Conservation (phyloP, 75 land plant species). For the Selaginella moellendorffii region DNA sequence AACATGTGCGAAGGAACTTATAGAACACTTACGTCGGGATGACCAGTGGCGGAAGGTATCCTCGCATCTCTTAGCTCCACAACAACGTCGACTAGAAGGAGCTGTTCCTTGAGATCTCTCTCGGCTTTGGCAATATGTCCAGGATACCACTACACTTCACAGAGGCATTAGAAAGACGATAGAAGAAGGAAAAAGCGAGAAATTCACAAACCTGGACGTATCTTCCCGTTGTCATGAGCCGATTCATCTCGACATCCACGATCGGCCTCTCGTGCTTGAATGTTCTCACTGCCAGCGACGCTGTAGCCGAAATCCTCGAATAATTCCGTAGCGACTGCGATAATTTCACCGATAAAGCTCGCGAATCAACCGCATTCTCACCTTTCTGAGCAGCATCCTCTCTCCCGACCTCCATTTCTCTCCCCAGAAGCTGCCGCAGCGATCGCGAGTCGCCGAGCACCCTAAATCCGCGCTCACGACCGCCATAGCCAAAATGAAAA, state of each 20-base stretch:
- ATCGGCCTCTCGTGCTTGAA: neutral
- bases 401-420: neutral
- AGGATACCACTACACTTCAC: constrained; percentile 73
- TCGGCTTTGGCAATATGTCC: constrained; percentile 99
- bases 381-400: neutral
- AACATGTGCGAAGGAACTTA: neutral
- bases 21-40: constrained; percentile 53
- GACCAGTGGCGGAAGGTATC: constrained; percentile 79
- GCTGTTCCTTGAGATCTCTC: constrained; percentile 67
- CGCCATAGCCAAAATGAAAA: neutral
- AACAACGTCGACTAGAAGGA: constrained; percentile 88
- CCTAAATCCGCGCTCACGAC: neutral
- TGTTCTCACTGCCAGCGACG: neutral
- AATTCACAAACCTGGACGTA: neutral
- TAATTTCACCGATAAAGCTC: neutral
- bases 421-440: neutral
- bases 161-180: no score
- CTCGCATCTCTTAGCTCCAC: constrained; percentile 98
- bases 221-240: neutral
- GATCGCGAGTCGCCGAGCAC: neutral
- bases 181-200: neutral
- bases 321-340: neutral
- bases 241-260: neutral
- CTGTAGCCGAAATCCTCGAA: neutral
- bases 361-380: neutral